Conservation (phyloP, 805 yeast species). For the Ogataea haglerorum region DNA sequence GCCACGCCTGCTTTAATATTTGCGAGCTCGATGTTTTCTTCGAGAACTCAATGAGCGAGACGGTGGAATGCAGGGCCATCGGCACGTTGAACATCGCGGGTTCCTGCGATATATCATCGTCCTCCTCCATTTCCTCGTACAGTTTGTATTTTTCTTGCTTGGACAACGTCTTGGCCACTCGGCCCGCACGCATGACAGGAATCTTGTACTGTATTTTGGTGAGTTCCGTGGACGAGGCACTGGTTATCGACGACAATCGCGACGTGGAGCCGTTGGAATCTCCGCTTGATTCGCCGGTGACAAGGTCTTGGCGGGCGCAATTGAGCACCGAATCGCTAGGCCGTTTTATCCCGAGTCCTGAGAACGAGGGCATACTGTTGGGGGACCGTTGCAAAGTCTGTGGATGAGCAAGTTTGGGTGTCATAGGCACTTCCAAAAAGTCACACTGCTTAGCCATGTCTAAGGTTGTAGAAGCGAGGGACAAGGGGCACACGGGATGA, state of each 20-base stretch:
- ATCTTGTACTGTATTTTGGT: slow-evolving; percentile 8
- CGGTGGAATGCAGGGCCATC: slow-evolving; percentile 37
- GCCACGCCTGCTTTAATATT: slow-evolving; percentile 27
- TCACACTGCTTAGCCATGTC: slow-evolving; percentile 6
- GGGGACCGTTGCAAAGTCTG: slow-evolving; percentile 26
- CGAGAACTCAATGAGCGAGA: slow-evolving; percentile 27
- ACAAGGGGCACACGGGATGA: not conserved
- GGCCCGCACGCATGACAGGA: slow-evolving; percentile 6
- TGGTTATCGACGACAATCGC: slow-evolving; percentile 25
- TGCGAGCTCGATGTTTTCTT: slow-evolving; percentile 18
- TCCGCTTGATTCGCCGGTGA: slow-evolving; percentile 8
- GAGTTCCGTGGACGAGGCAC: slow-evolving; percentile 22
- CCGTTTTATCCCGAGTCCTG: slow-evolving; percentile 28
- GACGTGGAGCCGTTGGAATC: slow-evolving; percentile 16
- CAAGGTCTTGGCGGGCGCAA: not conserved
- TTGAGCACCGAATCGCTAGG: slow-evolving; percentile 27
- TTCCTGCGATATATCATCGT: slow-evolving; percentile 38
- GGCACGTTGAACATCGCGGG: slow-evolving; percentile 52
- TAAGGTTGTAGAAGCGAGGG: not conserved
- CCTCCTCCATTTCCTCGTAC: slow-evolving; percentile 31
- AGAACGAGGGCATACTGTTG: slow-evolving; percentile 1
- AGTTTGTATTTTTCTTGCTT: slow-evolving; percentile 28
- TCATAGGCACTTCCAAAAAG: slow-evolving; percentile 28
- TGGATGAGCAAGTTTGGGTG: slow-evolving; percentile 15
- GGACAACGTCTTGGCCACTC: slow-evolving; percentile 15